Evolutionary conservation across 306 rosid species (phyloP).

Genomic region (Vigna reflexopilosa): DNA sequence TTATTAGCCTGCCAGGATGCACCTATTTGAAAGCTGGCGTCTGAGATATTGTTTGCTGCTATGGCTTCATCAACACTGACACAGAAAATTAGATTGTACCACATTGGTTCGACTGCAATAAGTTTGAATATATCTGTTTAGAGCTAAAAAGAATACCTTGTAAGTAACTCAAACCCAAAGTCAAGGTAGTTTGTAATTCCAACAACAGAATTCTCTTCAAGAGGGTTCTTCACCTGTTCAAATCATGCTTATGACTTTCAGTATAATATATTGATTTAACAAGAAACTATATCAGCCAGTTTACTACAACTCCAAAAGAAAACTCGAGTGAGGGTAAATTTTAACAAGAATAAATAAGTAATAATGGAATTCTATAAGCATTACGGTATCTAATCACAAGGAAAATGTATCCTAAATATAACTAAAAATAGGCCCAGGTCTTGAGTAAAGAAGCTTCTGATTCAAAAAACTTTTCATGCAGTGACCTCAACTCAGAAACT

Average conservation of each 20-base stretch:
- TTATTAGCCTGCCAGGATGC: conserved; percentile 99
- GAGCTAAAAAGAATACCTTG: conserved; percentile 60
- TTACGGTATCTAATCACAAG: conserved; percentile 10
- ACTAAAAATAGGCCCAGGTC: conserved; percentile 1
- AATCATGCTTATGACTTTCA: conserved; percentile 44
- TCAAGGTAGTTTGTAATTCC: conserved; percentile 97
- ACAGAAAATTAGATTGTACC: conserved; percentile 36
- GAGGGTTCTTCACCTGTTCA: conserved; percentile 90
- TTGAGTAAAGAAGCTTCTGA: conserved; percentile 28
- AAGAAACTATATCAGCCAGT: conserved; percentile 11
- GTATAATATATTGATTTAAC: conserved; percentile 5
- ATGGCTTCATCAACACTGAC: conserved; percentile 71
- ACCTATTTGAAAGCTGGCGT: conserved; percentile 86
- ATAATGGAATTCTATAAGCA: conserved; percentile 27
- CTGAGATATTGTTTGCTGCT: conserved; percentile 59
- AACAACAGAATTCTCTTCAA: conserved; percentile 77
- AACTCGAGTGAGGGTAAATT: conserved; percentile 21
- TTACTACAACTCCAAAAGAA: background rate
- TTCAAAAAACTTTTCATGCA: conserved; percentile 9
- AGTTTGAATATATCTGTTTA: conserved; percentile 28
- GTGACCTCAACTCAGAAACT: conserved; percentile 9
- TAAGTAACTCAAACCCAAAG: conserved; percentile 91
- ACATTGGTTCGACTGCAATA: conserved; percentile 29
- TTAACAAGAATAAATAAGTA: conserved; percentile 20
- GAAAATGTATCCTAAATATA: conserved; percentile 18